Base-by-base conservation (phyloP, 805 yeast genomes). In the Candida ovalis region DNA sequence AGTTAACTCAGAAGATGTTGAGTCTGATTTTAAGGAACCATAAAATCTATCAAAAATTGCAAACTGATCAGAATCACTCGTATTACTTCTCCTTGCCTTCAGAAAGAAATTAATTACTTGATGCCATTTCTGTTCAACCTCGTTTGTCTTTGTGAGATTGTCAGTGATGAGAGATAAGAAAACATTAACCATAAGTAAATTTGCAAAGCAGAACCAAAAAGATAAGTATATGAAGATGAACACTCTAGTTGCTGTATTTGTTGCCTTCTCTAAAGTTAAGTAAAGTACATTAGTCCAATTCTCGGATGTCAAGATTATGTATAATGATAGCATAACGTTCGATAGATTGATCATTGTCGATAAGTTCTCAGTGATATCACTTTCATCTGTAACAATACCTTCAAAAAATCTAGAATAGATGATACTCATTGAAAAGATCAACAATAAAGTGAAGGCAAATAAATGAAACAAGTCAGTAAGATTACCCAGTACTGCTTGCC, bases 101-200 rank as follows among this genome's bases (percentile, higher is more conserved):
- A 54, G 33, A 38, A 47, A 47, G 24, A 53, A 40, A 40, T 50
- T 46, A 13, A 57, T 42, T 18, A 59, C 60, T 22, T 45, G 49
- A 15, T 54, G 50, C 24, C 46, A 45, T 38, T 52, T 50, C 21
- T 55, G 42, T 22, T 49, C 52, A 3, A 39, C 27, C 17, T 51
- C 57, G 17, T 54, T 48, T 13, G 52, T 54, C 23, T 50, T 42
- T 9, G 56, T 84, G 60, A 90, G 76, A 49, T 89, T 81, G 51
- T 80, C 81, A 2, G 91, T 86, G 60, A 89, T 88, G 23, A 89
- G 82, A 45, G 94, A 96, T 73, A 89, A 83, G 79, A 89, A 89
- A 73, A 88, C 77, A 59, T 86, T 88, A 67, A 88, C 67, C 15
- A 88, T 72, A 35, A 90, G 75, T 61, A 83, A 78, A 61, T 86